These are phyloP conservation scores for Paraconiothyrium sp. DNA, from an alignment of 2,329 filamentous ascomycete genomes.

Conservation along the genomic window DNA sequence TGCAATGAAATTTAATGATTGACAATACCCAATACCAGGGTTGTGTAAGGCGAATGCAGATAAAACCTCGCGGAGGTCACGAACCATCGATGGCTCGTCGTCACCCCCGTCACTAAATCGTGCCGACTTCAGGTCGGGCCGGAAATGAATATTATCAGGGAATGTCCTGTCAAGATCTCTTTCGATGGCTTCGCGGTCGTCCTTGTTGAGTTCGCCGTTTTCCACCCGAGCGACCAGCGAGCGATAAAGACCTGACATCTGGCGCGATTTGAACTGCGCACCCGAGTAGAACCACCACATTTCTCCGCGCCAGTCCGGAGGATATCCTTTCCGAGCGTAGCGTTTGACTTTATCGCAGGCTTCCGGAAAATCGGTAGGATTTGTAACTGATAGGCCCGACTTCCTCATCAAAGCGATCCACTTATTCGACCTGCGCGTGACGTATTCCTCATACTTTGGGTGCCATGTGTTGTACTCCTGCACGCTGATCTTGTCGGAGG, in stretches of 20 bases:
- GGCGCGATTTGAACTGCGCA: constrained; percentile 79
- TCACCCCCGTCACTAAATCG: constrained; percentile 36
- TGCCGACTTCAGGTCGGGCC: constrained; percentile 62
- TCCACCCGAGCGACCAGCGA: constrained; percentile 74
- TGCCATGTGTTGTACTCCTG: constrained; percentile 87
- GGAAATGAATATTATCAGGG: constrained; percentile 92
- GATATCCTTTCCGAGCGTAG: constrained; percentile 92
- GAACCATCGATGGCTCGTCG: constrained; percentile 80
- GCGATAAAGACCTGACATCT: constrained; percentile 73
- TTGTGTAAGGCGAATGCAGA: constrained; percentile 92
- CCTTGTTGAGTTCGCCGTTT: constrained; percentile 68
- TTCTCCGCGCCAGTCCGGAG: constrained; percentile 91
- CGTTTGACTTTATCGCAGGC: constrained; percentile 85
- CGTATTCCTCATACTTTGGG: constrained; percentile 75
- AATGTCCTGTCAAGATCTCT: constrained; percentile 93
- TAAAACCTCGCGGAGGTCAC: constrained; percentile 82
- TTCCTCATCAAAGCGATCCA: constrained; percentile 83
- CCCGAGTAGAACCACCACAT: constrained; percentile 98
- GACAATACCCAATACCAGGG: constrained; percentile 91
- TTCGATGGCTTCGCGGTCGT: constrained; percentile 90
- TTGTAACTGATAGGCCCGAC: constrained; percentile 74
- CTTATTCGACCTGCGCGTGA: constrained; percentile 79
- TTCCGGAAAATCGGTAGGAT: constrained; percentile 80
- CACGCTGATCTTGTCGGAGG: constrained; percentile 78
- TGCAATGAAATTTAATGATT: constrained; percentile 93